Evolutionary conservation across 306 rosid species (phyloP), one percentile per base, ranked within the genome.

Genomic region (Sindora glabra): DNA sequence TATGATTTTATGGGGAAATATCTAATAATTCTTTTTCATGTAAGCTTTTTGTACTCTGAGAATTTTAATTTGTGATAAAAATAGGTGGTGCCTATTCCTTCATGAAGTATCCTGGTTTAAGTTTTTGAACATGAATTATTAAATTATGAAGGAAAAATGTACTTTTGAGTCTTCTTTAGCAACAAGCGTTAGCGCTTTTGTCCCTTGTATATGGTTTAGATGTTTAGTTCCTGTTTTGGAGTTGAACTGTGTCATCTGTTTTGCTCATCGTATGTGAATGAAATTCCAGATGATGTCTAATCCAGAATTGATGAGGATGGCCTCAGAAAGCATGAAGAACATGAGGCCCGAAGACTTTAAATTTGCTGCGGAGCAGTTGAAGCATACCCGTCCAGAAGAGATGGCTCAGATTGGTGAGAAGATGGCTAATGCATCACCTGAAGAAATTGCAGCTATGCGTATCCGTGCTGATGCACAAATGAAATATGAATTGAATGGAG

Each of bases 321-420:
- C 97, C 8, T 76, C 95, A 0, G 99, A 92, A 63, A 77, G 95
- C 82, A 92, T 92, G 96, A 84, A 89, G 81, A 84, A 77, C 75
- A 76, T 92, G 90, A 81, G 72, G 53, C 67, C 95, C 8, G 89
- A 92, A 58, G 97, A 92, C 74, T 81, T 86, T 50, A 89, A 74
- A 57, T 27, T 65, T 25, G 99, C 97, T 56, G 95, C 95, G 0
- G 95, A 92, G 38, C 96, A 89, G 77, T 73, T 92, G 70, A 89
- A 89, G 80, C 84, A 84, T 64, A 78, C 99, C 0, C 84, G 83
- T 14, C 99, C 99, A 0, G 99, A 92, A 65, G 94, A 92, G 65
- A 92, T 92, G 87, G 95, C 94, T 33, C 89, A 92, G 84, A 84
- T 92, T 58, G 89, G 96, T 34, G 86, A 92, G 50, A 86, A 86